Conservation (phyloP, 148 eudicot species). For the Camellia granthamiana region DNA sequence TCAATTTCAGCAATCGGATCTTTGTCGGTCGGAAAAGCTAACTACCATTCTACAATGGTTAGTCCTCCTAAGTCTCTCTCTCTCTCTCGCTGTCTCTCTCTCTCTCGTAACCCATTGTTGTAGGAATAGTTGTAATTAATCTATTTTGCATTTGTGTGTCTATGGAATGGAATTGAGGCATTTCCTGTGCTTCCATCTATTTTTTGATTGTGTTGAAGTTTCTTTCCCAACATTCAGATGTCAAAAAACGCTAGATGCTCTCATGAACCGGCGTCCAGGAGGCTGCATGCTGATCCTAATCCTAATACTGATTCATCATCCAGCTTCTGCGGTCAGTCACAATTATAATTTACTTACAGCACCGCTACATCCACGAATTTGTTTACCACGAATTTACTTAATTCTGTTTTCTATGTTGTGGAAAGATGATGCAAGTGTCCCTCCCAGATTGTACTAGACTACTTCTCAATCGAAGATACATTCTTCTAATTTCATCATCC, state of each 20-base stretch:
- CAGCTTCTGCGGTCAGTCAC: slow-evolving; percentile 1
- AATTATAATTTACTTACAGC: not conserved
- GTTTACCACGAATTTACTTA: too few relatives aligned
- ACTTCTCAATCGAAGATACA: slow-evolving; percentile 28
- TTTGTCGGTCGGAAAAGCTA: slow-evolving; percentile 10
- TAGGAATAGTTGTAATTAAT: too few relatives aligned
- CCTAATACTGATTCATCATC: not conserved
- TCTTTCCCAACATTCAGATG: not conserved
- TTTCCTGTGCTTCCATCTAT: not conserved
- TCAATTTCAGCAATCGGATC: slow-evolving; percentile 27
- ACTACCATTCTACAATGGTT: not conserved
- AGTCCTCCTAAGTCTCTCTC: not conserved
- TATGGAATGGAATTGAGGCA: not conserved
- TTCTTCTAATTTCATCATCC: slow-evolving; percentile 21
- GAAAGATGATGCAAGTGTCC: not conserved
- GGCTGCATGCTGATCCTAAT: not conserved
- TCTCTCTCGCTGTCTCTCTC: not conserved
- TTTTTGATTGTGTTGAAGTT: not conserved
- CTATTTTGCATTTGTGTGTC: too few relatives aligned
- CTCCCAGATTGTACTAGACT: not conserved
- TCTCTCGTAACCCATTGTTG: not conserved
- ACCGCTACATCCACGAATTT: too few relatives aligned
- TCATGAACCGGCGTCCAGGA: not conserved
- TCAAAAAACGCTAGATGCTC: not conserved
- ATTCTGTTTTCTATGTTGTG: too few relatives aligned